Evolutionary conservation across 2,329 filamentous ascomycete genomes (phyloP), one percentile per base, ranked within the genome.

Genomic region (Monascus ruber): DNA sequence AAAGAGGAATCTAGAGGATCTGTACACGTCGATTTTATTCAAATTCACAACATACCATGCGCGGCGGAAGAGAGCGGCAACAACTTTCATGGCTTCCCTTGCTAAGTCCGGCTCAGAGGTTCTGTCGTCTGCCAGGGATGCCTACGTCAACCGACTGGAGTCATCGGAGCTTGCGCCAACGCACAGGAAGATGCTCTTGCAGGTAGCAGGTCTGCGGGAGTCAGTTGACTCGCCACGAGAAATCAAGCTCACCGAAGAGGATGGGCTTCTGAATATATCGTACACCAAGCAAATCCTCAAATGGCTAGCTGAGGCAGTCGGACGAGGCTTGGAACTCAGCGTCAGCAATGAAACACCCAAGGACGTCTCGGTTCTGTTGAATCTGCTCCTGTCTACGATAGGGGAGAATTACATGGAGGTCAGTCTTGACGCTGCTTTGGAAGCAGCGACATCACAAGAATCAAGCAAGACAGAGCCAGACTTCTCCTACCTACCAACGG

Each of bases 281-380:
- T 87, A 84, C 58, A 85, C 88, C n/a, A 96, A 96, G 65, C 77
- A 91, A 41, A 98, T 98, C 88, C 74, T 98, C 43, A 93, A 85
- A 58, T 98, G 91, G 91, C 70, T 98, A 32, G 91, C 91, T 2
- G 91, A 98, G 68, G 87, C 85, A 45, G 89, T 98, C 24, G 84
- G 91, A 31, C 75, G 91, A 46, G 86, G 87, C 0, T 72, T 98
- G 6, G 91, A 98, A 60, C 72, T 98, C n/a, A 87, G 85, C 24
- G 82, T 85, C 24, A 80, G 81, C 37, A 82, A 75, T 41, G 91
- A 98, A 51, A 95, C 87, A 4, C 86, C 91, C 10, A 96, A 94
- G 60, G 91, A 98, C 60, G 85, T 96, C 40, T 83, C 82, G 34
- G 79, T 85, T 43, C 73, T 96, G 24, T 73, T 95, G 28, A 83